Conservation (phyloP, 345 rosid genomes). For the Citrus sinensis region DNA sequence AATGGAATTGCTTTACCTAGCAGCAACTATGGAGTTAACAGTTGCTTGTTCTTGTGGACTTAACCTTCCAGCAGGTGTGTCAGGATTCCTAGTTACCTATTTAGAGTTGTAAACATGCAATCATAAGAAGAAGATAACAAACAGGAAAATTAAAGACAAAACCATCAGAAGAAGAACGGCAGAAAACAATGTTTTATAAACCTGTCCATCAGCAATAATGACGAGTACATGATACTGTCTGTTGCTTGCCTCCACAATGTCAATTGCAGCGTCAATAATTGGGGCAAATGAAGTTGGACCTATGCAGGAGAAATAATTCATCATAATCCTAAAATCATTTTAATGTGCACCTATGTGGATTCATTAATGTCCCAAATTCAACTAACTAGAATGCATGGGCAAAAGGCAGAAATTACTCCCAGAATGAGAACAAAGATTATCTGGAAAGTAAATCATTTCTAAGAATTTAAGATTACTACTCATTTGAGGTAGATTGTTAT, state of each 20-base stretch:
- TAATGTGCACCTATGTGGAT: not conserved
- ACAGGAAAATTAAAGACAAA: not conserved
- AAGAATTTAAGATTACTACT: not conserved
- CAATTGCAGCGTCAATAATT: constrained; percentile 73
- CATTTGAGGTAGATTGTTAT: not conserved
- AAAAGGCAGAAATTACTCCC: not conserved
- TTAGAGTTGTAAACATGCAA: not conserved
- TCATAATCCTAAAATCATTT: not conserved
- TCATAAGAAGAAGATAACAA: not conserved
- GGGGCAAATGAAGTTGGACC: constrained; percentile 99
- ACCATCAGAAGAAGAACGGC: not conserved
- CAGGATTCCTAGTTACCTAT: constrained; percentile 73
- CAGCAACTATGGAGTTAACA: constrained; percentile 70
- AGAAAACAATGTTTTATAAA: constrained; percentile 14
- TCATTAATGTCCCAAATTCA: not conserved
- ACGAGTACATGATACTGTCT: constrained; percentile 91
- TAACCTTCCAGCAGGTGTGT: constrained; percentile 50
- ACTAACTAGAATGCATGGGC: not conserved
- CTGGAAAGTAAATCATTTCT: not conserved
- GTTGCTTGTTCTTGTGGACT: constrained; percentile 91
- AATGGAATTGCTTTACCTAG: constrained; percentile 58
- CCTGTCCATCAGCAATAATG: constrained; percentile 95
- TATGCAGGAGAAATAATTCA: constrained; percentile 15
- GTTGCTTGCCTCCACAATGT: constrained; percentile 70
- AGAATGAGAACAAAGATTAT: not conserved